These are phyloP conservation scores for Globisporangium polare DNA, from an alignment of 352 stramenopile genomes.

Conservation along the genomic window DNA sequence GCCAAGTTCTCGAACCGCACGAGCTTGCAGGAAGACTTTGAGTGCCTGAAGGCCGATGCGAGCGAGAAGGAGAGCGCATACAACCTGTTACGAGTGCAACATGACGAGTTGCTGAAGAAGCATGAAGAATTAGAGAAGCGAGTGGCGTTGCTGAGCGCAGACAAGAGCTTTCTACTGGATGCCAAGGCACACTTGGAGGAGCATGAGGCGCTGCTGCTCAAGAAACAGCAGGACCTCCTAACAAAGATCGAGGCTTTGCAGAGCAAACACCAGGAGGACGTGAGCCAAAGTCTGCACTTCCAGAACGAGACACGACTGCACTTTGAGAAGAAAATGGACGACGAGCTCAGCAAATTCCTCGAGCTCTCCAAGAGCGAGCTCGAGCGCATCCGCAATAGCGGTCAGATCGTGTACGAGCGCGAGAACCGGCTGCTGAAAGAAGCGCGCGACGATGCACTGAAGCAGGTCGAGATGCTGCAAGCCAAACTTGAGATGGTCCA, in stretches of 20 bases:
- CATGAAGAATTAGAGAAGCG: conserved; percentile 32
- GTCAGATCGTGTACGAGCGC: conserved; percentile 63
- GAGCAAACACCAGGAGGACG: conserved; percentile 31
- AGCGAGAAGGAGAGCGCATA: conserved; percentile 15
- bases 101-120: conserved; percentile 21
- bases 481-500: conserved; percentile 42
- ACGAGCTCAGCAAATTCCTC: conserved; percentile 67
- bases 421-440: conserved; percentile 73
- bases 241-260: conserved; percentile 33
- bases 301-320: conserved; percentile 56
- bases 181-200: conserved; percentile 53
- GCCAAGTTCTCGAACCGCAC: conserved; percentile 21
- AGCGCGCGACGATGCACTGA: conserved; percentile 51
- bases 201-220: conserved; percentile 35
- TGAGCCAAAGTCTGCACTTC: conserved; percentile 33
- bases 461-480: conserved; percentile 57
- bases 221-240: conserved; percentile 35
- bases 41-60: conserved; percentile 30
- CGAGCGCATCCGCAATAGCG: conserved; percentile 57
- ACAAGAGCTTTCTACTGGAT: conserved; percentile 64
- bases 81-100: conserved; percentile 16
- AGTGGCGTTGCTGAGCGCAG: conserved; percentile 38
- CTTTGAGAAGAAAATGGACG: conserved; percentile 67
- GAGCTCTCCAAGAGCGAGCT: conserved; percentile 65
- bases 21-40: conserved; percentile 30